Percentiles rank a stretch among this genome's conserved stretches.
Conservation (phyloP, 169 alveolate species). For the Plasmodium sp. region DNA sequence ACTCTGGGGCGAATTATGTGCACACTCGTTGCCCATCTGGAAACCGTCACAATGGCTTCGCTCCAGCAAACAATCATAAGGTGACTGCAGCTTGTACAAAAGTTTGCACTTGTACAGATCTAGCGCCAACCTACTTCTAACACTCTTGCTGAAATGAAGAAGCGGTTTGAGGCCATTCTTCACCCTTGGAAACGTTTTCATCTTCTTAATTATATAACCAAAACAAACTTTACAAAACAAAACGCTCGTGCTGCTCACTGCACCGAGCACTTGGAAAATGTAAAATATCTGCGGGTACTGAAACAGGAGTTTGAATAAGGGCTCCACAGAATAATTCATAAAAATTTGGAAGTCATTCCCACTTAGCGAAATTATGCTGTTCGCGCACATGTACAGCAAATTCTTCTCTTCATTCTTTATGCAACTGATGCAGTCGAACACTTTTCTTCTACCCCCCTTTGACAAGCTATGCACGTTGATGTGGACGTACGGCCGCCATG, state of each 20-base stretch:
- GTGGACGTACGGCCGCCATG: background rate
- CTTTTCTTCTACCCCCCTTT: constrained; percentile 17
- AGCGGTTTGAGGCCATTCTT: constrained; percentile 50
- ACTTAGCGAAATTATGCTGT: constrained; percentile 30
- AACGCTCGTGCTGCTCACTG: constrained; percentile 43
- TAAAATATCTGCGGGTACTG: constrained; percentile 62
- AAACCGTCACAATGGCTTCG: background rate
- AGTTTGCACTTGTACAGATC: constrained; percentile 5
- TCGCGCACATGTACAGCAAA: constrained; percentile 46
- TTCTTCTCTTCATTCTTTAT: constrained; percentile 42
- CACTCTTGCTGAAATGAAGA: constrained; percentile 9
- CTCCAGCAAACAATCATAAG: constrained; percentile 25
- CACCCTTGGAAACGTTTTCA: background rate
- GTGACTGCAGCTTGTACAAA: constrained; percentile 27
- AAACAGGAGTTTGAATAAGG: constrained; percentile 57
- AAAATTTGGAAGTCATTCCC: constrained; percentile 30
- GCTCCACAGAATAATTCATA: constrained; percentile 42
- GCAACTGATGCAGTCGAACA: constrained; percentile 1
- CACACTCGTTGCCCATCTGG: background rate
- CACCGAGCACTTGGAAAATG: constrained; percentile 52
- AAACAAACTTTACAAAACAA: constrained; percentile 53
- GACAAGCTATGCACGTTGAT: background rate
- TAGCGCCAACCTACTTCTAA: background rate
- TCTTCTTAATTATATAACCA: constrained; percentile 37
- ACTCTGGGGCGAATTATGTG: background rate